Base-by-base conservation (phyloP, 345 rosid genomes). In the Physaria fendleri region DNA sequence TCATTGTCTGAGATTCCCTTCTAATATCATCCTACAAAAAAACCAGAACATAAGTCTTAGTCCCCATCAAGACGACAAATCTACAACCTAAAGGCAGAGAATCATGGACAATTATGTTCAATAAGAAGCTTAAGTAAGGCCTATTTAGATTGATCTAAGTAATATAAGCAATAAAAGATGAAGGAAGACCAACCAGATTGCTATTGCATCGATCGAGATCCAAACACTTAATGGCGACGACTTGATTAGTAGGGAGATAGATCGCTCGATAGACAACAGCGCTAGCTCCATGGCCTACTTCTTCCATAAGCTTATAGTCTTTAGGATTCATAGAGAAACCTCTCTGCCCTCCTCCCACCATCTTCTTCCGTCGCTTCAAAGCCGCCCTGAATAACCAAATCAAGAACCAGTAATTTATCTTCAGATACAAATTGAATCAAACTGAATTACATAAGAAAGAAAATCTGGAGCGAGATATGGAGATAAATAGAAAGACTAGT, bases 171-270 rank as follows among this genome's bases (percentile, higher is more conserved):
- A 62, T 17, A 6, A 16, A 41, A 59, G 21, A 43, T 33, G 0
- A 5, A 39, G 5, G 15, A 37, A 9, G 48, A 42, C 54, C 14
- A 29, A 94, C 99, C 87, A 94, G 88, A 71, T 90, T 87, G 74
- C 87, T 84, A 37, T 82, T 85, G 77, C 97, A 94, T n/a, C 99
- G 97, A 82, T 90, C 97, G 78, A 94, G 99, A 87, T 94, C 99
- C 84, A 94, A 80, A 66, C 95, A 84, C 69, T 94, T 94, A 59
- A 94, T 79, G 12, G 99, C 99, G 49, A 94, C 81, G 57, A 90
- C 75, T 41, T 87, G 85, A 30, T 94, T 90, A 59, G 63, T 52
- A 2, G 96, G 97, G 29, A 90, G 76, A 76, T 78, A 90, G 88
- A 90, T 87, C 87, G 99, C 97, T 56, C 89, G 69, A 66, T 73